Conservation (phyloP, 2,329 filamentous ascomycete species). For the Paecilomyces formosus region DNA sequence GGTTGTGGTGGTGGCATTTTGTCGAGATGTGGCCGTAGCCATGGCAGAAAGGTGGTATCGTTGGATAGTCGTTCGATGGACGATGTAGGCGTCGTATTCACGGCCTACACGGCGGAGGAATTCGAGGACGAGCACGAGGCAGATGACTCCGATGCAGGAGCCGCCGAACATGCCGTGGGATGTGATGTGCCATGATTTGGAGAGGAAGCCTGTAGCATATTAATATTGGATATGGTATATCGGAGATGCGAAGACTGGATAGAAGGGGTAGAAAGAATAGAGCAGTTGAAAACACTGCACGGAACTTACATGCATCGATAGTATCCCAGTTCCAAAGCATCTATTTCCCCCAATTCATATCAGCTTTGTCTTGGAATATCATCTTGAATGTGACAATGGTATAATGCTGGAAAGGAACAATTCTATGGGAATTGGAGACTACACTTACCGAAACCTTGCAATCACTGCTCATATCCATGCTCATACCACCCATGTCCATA, state of each 20-base stretch:
- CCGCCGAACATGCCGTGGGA: slow-evolving; percentile 67
- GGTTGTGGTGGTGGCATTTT: too few relatives aligned
- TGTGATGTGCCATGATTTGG: slow-evolving; percentile 61
- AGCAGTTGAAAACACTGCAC: not conserved
- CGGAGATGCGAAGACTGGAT: not conserved
- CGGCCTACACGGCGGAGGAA: slow-evolving; percentile 61
- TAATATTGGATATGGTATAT: not conserved
- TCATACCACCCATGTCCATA: slow-evolving; percentile 12
- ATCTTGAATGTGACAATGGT: not conserved
- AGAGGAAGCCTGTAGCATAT: slow-evolving; percentile 53
- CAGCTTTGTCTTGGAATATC: not conserved
- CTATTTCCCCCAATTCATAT: slow-evolving; percentile 28
- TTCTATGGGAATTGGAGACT: not conserved
- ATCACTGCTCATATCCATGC: slow-evolving; percentile 4
- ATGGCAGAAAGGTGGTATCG: slow-evolving; percentile 7
- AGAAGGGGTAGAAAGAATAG: not conserved
- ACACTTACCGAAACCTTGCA: slow-evolving; percentile 27
- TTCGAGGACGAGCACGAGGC: slow-evolving; percentile 68
- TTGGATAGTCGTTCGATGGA: slow-evolving; percentile 42
- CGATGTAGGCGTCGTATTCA: slow-evolving; percentile 64
- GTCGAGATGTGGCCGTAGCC: too few relatives aligned
- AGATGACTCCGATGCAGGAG: slow-evolving; percentile 68
- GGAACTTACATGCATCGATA: slow-evolving; percentile 49
- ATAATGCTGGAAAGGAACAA: not conserved
- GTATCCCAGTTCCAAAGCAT: slow-evolving; percentile 80